These are phyloP conservation scores for Tranzscheliella williamsii DNA, from an alignment of 1,284 basidiomycete species.

Conservation along the genomic window DNA sequence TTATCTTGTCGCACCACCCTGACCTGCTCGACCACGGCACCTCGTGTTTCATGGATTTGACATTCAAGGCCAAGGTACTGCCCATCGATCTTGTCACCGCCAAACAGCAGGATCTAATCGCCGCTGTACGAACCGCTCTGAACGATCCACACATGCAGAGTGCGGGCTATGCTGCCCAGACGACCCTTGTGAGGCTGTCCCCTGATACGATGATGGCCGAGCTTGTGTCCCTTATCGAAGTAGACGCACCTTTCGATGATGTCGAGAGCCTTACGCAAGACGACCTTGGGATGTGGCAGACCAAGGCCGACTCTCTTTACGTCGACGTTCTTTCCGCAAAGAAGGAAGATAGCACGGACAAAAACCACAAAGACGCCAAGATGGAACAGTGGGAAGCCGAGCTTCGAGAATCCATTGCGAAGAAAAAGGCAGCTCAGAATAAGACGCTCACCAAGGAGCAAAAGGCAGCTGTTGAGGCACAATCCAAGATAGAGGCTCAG, in stretches of 20 bases:
- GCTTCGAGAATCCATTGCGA: conserved; percentile 55
- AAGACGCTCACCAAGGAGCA: conserved; percentile 55
- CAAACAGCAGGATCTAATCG: conserved; percentile 36
- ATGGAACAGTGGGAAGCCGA: conserved; percentile 60
- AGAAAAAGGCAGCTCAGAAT: conserved; percentile 54
- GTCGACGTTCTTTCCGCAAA: conserved; percentile 49
- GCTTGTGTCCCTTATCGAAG: conserved; percentile 38
- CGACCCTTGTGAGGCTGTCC: conserved; percentile 49
- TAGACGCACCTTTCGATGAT: conserved; percentile 32
- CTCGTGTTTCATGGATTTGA: conserved; percentile 52
- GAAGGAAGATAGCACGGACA: conserved; percentile 28
- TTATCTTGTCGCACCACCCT: conserved; percentile 54
- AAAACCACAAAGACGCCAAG: conserved; percentile 47
- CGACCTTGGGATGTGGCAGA: conserved; percentile 56
- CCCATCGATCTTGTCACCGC: conserved; percentile 46
- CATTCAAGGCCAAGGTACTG: conserved; percentile 44
- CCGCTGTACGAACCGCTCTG: conserved; percentile 25
- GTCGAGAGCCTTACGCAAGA: conserved; percentile 39
- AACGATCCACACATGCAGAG: conserved; percentile 21
- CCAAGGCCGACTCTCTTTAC: conserved; percentile 44
- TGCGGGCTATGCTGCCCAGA: conserved; percentile 48
- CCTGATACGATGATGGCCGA: conserved; percentile 46
- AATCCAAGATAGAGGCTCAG: conserved; percentile 47
- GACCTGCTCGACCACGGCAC: conserved; percentile 42
- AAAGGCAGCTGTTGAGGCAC: conserved; percentile 50